Percentiles rank a stretch among this genome's conserved stretches.
phyloP scores from a whole-genome alignment of 2,329 filamentous ascomycete species.

The Pyricularia grisea region DNA sequence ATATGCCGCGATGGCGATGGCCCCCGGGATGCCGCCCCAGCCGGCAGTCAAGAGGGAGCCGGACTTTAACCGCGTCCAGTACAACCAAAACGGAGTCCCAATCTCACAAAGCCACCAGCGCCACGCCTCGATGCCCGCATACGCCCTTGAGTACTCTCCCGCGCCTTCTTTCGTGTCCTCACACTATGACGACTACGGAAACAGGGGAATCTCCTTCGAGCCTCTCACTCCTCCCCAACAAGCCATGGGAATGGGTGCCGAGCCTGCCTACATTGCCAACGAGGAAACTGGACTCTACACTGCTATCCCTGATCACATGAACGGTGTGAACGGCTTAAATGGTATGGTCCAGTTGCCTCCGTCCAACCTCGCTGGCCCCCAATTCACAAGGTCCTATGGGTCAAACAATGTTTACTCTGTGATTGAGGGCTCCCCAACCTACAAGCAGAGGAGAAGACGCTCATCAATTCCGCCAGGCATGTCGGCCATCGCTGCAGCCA shows the following conservation, averaged over 20 bases:
- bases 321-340: conserved; percentile 64
- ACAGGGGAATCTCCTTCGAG: conserved; percentile 91
- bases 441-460: conserved; percentile 91
- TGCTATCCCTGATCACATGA: conserved; percentile 79
- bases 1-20: conserved; percentile 62
- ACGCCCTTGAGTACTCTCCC: conserved; percentile 90
- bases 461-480: conserved; percentile 84
- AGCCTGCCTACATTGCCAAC: conserved; percentile 95
- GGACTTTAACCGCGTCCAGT: conserved; percentile 73
- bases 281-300: conserved; percentile 96
- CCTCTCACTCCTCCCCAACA: conserved; percentile 94
- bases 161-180: conserved; percentile 98
- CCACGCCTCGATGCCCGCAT: conserved; percentile 97
- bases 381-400: conserved; percentile 67
- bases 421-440: conserved; percentile 95
- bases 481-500: conserved; percentile 57
- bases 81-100: conserved; percentile 86
- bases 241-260: conserved; percentile 66
- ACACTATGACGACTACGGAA: conserved; percentile 96
- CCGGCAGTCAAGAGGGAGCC: conserved; percentile 78
- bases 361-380: conserved; percentile 70
- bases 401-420: conserved; percentile 83
- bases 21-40: conserved; percentile 58
- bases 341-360: conserved; percentile 86
- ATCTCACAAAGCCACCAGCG: conserved; percentile 78